Evolutionary conservation across 148 eudicot genomes (phyloP).

Genomic region (Fagopyrum tataricum): DNA sequence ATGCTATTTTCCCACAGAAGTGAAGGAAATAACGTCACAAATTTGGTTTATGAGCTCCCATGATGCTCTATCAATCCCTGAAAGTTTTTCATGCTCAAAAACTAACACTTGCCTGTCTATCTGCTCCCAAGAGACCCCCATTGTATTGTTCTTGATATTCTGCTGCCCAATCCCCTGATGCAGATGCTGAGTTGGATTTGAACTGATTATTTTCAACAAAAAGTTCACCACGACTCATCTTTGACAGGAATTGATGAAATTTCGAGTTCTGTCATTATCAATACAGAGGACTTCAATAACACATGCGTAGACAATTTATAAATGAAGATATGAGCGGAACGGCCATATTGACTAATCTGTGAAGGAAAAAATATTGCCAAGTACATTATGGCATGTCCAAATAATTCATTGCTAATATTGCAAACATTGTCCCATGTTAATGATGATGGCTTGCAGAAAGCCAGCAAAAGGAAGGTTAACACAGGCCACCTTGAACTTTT

Average conservation of each 20-base stretch:
- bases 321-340: neutral
- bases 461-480: neutral
- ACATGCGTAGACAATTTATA: constrained; percentile 11
- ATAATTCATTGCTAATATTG: neutral
- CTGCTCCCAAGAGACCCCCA: constrained; percentile 59
- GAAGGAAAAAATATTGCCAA: neutral
- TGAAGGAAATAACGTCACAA: neutral
- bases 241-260: constrained; percentile 92
- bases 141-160: constrained; percentile 64
- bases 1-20: neutral
- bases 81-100: neutral
- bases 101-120: constrained; percentile 51
- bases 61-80: neutral
- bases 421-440: neutral
- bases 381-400: neutral
- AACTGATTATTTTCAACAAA: constrained; percentile 84
- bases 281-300: constrained; percentile 1
- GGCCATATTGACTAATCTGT: neutral
- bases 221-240: constrained; percentile 97
- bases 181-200: constrained; percentile 47
- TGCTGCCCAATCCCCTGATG: constrained; percentile 77
- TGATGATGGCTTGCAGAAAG: neutral
- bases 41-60: neutral
- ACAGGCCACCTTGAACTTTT: neutral
- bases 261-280: constrained; percentile 68